Evolutionary conservation across 495 filamentous ascomycete species (phyloP).

Genomic region (Hapsidospora chrysogenum): DNA sequence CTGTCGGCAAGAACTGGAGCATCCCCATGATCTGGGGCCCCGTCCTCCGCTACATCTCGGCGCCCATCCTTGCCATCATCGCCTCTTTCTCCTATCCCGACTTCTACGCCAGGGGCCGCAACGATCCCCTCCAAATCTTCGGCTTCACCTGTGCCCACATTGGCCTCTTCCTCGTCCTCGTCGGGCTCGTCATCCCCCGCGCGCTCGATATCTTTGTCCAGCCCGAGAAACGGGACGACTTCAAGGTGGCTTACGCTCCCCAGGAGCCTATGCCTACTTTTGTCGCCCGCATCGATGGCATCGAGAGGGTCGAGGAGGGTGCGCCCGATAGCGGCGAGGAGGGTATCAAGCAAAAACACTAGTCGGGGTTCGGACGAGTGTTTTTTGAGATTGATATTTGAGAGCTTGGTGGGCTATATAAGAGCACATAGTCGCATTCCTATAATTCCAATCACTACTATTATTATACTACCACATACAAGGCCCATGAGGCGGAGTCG

Average conservation of each 20-base stretch:
- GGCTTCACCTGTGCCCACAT: constrained; percentile 11
- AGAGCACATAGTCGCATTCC: too few relatives aligned
- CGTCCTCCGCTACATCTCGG: constrained; percentile 21
- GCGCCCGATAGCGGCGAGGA: too few relatives aligned
- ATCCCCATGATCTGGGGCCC: constrained; percentile 18
- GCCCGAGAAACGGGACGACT: background rate
- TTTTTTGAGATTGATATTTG: too few relatives aligned
- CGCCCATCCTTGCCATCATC: constrained; percentile 20
- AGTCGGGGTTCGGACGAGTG: too few relatives aligned
- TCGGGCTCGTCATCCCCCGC: background rate
- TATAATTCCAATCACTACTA: too few relatives aligned
- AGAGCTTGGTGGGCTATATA: too few relatives aligned
- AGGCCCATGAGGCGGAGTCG: too few relatives aligned
- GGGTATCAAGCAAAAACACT: too few relatives aligned
- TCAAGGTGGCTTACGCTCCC: background rate
- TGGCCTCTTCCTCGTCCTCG: background rate
- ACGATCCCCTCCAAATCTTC: constrained; percentile 22
- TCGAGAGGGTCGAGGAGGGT: too few relatives aligned
- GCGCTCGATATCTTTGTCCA: background rate
- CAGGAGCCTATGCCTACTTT: background rate
- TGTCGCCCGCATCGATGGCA: background rate
- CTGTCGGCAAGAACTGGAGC: constrained; percentile 17
- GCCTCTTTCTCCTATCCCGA: constrained; percentile 23
- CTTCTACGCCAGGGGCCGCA: constrained; percentile 15
- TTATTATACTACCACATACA: too few relatives aligned